A percentile compares a stretch with the other conserved stretches of the same genome.
phyloP scores from a whole-genome alignment of 805 yeast species.

The Pichia insulana region DNA sequence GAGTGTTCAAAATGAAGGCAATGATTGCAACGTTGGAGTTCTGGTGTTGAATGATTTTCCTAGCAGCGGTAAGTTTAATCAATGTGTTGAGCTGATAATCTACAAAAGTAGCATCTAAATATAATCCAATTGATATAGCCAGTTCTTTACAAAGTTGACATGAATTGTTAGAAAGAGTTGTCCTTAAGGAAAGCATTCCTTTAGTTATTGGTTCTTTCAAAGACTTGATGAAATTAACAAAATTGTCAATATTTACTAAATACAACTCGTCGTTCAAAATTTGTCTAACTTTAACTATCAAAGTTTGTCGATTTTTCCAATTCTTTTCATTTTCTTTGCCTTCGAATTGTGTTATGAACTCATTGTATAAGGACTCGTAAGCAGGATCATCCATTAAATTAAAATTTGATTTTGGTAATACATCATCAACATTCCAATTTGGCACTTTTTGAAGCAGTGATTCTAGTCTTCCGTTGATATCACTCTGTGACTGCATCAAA shows the following conservation, averaged over 20 bases:
- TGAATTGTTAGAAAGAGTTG: conserved; percentile 70
- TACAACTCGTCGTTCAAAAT: conserved; percentile 48
- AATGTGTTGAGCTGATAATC: conserved; percentile 43
- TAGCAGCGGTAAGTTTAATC: conserved; percentile 45
- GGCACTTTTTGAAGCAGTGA: conserved; percentile 8
- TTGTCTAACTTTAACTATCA: conserved; percentile 47
- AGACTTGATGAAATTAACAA: conserved; percentile 21
- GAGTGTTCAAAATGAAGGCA: conserved; percentile 46
- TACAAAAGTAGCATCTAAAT: conserved; percentile 36
- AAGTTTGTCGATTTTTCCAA: conserved; percentile 69
- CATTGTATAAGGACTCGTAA: conserved; percentile 23
- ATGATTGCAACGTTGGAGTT: conserved; percentile 49
- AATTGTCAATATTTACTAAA: conserved; percentile 1
- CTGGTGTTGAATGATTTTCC: conserved; percentile 56
- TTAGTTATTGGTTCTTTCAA: conserved; percentile 57
- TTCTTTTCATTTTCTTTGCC: conserved; percentile 82
- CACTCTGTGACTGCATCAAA: background rate
- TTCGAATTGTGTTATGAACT: conserved; percentile 36
- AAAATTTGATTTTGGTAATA: conserved; percentile 16
- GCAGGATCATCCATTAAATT: conserved; percentile 16
- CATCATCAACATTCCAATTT: conserved; percentile 25
- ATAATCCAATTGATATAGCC: conserved; percentile 31
- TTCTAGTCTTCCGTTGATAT: background rate
- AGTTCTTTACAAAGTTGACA: conserved; percentile 72
- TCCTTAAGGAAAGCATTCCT: conserved; percentile 65